Conservation (phyloP, 805 yeast species). For the Isabelozyma gotoi region DNA sequence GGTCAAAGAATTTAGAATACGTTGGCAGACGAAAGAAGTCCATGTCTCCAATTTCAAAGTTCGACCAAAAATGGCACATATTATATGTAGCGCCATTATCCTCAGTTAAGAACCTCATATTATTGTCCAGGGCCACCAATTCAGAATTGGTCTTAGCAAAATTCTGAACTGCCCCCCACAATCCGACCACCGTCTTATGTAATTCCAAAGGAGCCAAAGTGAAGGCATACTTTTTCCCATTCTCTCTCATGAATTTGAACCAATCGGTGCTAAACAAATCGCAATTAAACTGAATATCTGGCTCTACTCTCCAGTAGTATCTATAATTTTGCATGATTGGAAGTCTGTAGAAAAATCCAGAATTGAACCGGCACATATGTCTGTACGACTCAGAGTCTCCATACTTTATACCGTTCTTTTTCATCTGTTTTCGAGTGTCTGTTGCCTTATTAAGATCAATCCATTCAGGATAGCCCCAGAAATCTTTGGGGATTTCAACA, state of each 20-base stretch:
- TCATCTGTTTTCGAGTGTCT: slow-evolving; percentile 20
- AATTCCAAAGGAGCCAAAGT: slow-evolving; percentile 21
- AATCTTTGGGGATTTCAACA: slow-evolving; percentile 18
- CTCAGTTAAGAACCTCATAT: slow-evolving; percentile 14
- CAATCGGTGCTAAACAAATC: slow-evolving; percentile 18
- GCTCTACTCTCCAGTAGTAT: slow-evolving; percentile 27
- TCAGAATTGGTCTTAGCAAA: slow-evolving; percentile 6
- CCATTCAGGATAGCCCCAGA: slow-evolving; percentile 23
- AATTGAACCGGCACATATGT: slow-evolving; percentile 24
- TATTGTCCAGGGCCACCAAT: slow-evolving; percentile 11
- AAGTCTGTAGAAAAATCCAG: slow-evolving; percentile 20
- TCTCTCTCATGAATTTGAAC: slow-evolving; percentile 20
- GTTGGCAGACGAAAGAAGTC: slow-evolving; percentile 62
- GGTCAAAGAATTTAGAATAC: slow-evolving; percentile 57
- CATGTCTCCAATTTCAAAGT: slow-evolving; percentile 68
- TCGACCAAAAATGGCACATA: slow-evolving; percentile 76
- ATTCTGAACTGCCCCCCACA: slow-evolving; percentile 19
- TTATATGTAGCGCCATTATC: slow-evolving; percentile 44
- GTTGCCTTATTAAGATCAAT: slow-evolving; percentile 26
- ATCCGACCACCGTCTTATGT: slow-evolving; percentile 17
- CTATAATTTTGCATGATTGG: slow-evolving; percentile 17
- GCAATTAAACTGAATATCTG: slow-evolving; percentile 19
- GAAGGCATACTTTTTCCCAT: slow-evolving; percentile 21
- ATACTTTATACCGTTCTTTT: slow-evolving; percentile 31
- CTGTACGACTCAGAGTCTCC: slow-evolving; percentile 22